Evolutionary conservation across 352 stramenopile species (phyloP).

Genomic region (Bremia lactucae): DNA sequence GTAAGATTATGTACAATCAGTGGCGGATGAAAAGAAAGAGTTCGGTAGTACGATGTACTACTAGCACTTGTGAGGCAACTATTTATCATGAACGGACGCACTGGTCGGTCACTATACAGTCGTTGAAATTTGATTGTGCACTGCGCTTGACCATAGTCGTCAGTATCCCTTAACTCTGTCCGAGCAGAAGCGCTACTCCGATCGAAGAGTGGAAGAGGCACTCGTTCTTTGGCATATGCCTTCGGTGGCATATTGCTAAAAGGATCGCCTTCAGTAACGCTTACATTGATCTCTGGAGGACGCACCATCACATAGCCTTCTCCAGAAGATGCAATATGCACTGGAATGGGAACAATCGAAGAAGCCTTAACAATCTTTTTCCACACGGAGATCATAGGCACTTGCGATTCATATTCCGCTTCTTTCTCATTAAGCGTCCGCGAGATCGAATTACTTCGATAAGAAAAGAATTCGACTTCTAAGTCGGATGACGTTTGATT

Average conservation of each 20-base stretch:
- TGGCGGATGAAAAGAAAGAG: conserved; percentile 63
- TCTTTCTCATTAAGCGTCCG: conserved; percentile 24
- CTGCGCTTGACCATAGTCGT: conserved; percentile 25
- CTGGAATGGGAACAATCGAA: conserved; percentile 49
- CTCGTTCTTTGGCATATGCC: conserved; percentile 64
- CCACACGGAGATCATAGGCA: conserved; percentile 49
- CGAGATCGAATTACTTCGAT: conserved; percentile 30
- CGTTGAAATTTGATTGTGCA: conserved; percentile 72
- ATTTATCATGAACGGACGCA: conserved; percentile 75
- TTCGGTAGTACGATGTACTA: conserved; percentile 56
- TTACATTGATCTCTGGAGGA: conserved; percentile 43
- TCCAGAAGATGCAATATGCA: conserved; percentile 62
- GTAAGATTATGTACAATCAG: conserved; percentile 77
- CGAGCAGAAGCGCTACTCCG: conserved; percentile 20
- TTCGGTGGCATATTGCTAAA: conserved; percentile 26
- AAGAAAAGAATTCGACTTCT: conserved; percentile 76
- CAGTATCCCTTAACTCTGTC: conserved; percentile 13
- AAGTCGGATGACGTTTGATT: conserved; percentile 79
- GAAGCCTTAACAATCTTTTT: conserved; percentile 50
- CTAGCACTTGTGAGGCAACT: conserved; percentile 44
- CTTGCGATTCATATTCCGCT: conserved; percentile 16
- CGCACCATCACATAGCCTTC: conserved; percentile 68
- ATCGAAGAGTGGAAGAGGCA: conserved; percentile 64
- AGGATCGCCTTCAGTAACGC: conserved; percentile 8
- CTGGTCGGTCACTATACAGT: conserved; percentile 59